Base-by-base conservation (phyloP, 441 rosid species). In the Gossypium davidsonii region DNA sequence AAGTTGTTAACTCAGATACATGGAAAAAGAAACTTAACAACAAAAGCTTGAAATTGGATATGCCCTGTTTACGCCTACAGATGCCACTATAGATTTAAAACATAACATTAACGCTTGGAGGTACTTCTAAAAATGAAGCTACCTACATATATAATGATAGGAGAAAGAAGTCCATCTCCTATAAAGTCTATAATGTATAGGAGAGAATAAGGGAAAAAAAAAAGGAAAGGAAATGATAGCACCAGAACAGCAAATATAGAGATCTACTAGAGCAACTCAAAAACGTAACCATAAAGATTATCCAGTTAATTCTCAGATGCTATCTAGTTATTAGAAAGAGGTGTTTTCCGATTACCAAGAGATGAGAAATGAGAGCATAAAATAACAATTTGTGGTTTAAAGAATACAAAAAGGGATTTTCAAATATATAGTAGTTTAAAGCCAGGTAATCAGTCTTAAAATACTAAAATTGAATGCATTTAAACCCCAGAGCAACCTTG, bases 1-100 rank as follows among this genome's bases (percentile, higher is more conserved):
- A 34, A 66, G 51, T 48, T 26, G 46, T 71, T 72, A 21, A 28
- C 49, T 64, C 63, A 57, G 17, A 58, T 67, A 59, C 1, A 44
- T 25, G 20, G 5, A 57, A 8, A 26, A 39, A 39, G 20, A 46
- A 21, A 7, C 49, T n/a, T 21, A 52, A 31, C 21, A 77, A 72
- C 17, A 64, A 18, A 31, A 56, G 60, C 31, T 23, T 39, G 20
- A 42, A 42, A 4, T 37, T 23, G n/a, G 53, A 37, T 37, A 37
- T 7, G 42, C 42, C 12, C 23, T 15, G 44, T 15, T 67, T 6
- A 48, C 1, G n/a, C 71, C 42, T 7, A 49, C 23, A 10, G 20
- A 14, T 25, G 21, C 25, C 58, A 15, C 58, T 15, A 49, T 48
- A 48, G 72, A 53, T 17, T 69, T 52, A 10, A 20, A 66, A 21